Evolutionary conservation across 1,284 basidiomycete genomes (phyloP), one percentile per base, ranked within the genome.

Genomic region (Ganoderma meredithae): DNA sequence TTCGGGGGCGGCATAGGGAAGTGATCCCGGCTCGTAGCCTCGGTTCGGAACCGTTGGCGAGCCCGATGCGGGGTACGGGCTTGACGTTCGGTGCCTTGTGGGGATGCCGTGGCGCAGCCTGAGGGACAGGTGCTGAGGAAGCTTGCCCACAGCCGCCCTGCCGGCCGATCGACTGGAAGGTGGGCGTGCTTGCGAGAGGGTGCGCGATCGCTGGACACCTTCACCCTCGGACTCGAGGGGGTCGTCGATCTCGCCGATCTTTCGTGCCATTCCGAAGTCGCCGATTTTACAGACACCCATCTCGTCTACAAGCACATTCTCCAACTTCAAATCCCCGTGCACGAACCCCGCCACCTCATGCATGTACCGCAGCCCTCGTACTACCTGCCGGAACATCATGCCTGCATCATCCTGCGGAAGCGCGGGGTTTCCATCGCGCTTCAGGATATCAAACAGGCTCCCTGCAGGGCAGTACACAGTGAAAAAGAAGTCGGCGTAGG

Each of bases 271-370:
- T 62, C 95, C 95, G 80, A 97, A 97, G 80, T 97, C 95, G 58
- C 85, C 84, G 47, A 97, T 92, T 76, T 89, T 88, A 81, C 93
- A 94, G 43, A 89, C 85, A 62, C 94, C 95, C 79, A 88, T 87
- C 75, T 93, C 90, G 79, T 97, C 95, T 66, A 96, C 90, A 63
- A 99, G 87, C 60, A 99, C 91, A 82, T 99, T 99, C 83, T 99
- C 97, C 66, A 98, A 88, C 82, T 99, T 99, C 80, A 99, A 85
- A 81, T 99, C 96, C 72, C 95, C 89, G 81, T 98, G 96, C 64
- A 96, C 90, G 72, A 94, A 87, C 19, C 86, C 82, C 31, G 90
- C 92, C 60, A 88, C 86, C 70, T 92, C 89, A 79, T 99, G 97
- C 75, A 99, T 81, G 78, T 96, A 97, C 66, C 89, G 85, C 72